A percentile compares a stretch with the other conserved stretches of the same genome.
These are phyloP conservation scores for Penicillium desertorum DNA, from an alignment of 495 filamentous ascomycete genomes.

Conservation along the genomic window DNA sequence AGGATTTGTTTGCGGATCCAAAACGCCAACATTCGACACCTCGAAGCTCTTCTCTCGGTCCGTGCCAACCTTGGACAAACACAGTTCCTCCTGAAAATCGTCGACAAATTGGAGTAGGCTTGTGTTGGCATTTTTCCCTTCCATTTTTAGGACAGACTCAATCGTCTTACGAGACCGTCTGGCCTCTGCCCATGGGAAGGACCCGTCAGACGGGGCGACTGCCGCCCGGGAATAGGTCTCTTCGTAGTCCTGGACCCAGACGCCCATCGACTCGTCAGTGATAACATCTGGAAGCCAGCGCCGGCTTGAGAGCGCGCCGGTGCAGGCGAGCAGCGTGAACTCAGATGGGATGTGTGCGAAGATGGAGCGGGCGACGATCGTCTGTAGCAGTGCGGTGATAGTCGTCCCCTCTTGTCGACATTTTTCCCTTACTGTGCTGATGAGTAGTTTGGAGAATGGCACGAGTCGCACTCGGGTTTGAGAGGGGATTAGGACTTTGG, in stretches of 20 bases:
- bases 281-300: constrained; percentile 36
- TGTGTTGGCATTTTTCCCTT: constrained; percentile 35
- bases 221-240: constrained; percentile 20
- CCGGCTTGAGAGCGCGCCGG: constrained; percentile 34
- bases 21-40: constrained; percentile 47
- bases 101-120: constrained; percentile 42
- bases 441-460: constrained; percentile 22
- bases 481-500: constrained; percentile 21
- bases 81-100: constrained; percentile 34
- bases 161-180: constrained; percentile 33
- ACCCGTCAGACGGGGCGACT: neutral
- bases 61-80: constrained; percentile 35
- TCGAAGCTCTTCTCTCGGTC: constrained; percentile 38
- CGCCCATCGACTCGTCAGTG: constrained; percentile 40
- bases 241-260: constrained; percentile 33
- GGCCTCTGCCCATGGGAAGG: constrained; percentile 42
- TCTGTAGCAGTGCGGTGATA: constrained; percentile 38
- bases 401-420: constrained; percentile 38
- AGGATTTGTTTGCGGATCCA: constrained; percentile 23
- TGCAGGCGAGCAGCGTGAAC: constrained; percentile 24
- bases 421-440: constrained; percentile 20
- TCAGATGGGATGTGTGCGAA: constrained; percentile 31
- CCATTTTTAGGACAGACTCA: constrained; percentile 24
- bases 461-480: constrained; percentile 23
- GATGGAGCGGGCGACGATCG: constrained; percentile 34